Percentiles rank a stretch among this genome's conserved stretches.
phyloP scores from a whole-genome alignment of 306 rosid species.

The Erythrophleum fordii region DNA sequence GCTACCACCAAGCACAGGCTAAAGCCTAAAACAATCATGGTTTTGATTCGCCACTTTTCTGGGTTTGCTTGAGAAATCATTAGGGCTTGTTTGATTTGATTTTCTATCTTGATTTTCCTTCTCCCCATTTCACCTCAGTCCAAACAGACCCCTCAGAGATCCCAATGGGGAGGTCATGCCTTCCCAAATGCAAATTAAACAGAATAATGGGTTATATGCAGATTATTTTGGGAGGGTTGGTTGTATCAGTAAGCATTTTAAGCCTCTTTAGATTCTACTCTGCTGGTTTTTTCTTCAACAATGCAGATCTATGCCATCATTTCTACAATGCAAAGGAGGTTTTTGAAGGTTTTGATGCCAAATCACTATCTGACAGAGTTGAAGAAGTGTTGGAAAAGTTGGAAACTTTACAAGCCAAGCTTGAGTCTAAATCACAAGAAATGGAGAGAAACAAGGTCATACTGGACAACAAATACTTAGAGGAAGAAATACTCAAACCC shows the following conservation, averaged over 20 bases:
- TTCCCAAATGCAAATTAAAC: constrained; percentile 56
- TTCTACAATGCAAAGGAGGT: constrained; percentile 51
- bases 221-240: constrained; percentile 69
- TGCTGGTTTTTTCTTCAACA: constrained; percentile 72
- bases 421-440: constrained; percentile 56
- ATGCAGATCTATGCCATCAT: constrained; percentile 66
- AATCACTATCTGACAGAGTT: constrained; percentile 63
- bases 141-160: constrained; percentile 5
- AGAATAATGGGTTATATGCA: constrained; percentile 73
- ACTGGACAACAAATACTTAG: constrained; percentile 60
- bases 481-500: constrained; percentile 75
- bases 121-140: constrained; percentile 17
- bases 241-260: constrained; percentile 64
- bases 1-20: not conserved
- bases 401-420: constrained; percentile 74
- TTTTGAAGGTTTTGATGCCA: constrained; percentile 61
- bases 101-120: constrained; percentile 1
- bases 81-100: constrained; percentile 28
- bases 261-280: constrained; percentile 71
- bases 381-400: constrained; percentile 66
- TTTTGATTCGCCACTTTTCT: not conserved
- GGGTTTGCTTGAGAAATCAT: not conserved
- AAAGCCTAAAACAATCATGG: not conserved
- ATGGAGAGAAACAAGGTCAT: constrained; percentile 64
- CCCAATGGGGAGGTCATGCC: constrained; percentile 59